Conservation (phyloP, 2,329 filamentous ascomycete species). For the Aureobasidium sp. region DNA sequence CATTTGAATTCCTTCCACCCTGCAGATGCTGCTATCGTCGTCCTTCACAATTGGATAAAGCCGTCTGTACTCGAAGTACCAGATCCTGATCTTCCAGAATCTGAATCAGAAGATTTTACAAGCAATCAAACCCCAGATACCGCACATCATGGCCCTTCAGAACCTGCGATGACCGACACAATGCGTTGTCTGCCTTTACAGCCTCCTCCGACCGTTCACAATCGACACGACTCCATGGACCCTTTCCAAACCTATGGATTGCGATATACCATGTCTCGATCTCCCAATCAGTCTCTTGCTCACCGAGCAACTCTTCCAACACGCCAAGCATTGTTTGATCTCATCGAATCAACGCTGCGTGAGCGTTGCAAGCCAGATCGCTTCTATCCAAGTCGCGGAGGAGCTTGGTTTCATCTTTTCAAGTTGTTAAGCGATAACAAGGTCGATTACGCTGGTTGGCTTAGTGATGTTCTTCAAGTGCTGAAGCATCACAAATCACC, state of each 20-base stretch:
- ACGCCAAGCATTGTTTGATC: background rate
- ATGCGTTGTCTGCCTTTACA: background rate
- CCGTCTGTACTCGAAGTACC: conserved; percentile 16
- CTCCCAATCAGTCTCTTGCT: background rate
- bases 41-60: conserved; percentile 7
- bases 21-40: background rate
- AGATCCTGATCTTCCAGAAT: background rate
- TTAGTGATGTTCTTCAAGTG: conserved; percentile 14
- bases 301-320: background rate
- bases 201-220: background rate
- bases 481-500: conserved; percentile 8
- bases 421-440: background rate
- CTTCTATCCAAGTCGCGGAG: background rate
- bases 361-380: background rate
- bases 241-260: background rate
- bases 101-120: background rate
- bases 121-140: too few relatives aligned
- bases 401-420: conserved; percentile 10
- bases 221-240: background rate
- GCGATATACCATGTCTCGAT: background rate
- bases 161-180: background rate
- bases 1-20: background rate
- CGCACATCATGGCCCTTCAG: background rate
- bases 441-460: background rate
- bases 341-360: background rate